Base-by-base conservation (phyloP, 345 rosid genomes). In the Bretschneidera sinensis region DNA sequence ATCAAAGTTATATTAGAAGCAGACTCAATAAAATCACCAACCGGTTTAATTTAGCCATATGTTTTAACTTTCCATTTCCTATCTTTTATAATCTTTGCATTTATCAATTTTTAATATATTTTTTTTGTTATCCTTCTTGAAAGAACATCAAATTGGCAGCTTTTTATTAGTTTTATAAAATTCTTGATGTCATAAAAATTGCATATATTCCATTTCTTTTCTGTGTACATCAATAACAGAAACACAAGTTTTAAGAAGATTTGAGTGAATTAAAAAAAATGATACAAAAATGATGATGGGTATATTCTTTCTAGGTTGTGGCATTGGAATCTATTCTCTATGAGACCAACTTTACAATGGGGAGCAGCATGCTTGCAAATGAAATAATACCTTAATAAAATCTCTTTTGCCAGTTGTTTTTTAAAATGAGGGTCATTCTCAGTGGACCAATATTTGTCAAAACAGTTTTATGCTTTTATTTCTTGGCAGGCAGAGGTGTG, bases 361-460 rank as follows among this genome's bases (percentile, higher is more conserved):
- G 66, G 64, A 74, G 47, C 1, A 61, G 64, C 74, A 71, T 65
- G 61, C 28, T 54, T 25, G 35, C 54, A 54, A 22, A 45, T 60
- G 54, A 48, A 62, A 67, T n/a, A n/a, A n/a, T 61, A 21, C 51
- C 75, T 71, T 50, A 74, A 64, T 4, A 48, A 23, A 59, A 63
- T 60, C 24, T 24, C 24, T 31, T 34, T 57, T 64, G 74, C 80
- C 78, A 54, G 66, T 68, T 70, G 73, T 71, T 45, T 43, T 69
- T 52, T 28, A 28, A 43, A n/a, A 55, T 21, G 75, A 65, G 57
- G 22, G 70, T 59, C 73, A 61, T 75, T 64, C 43, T 48, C 8
- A n/a, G 71, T 72, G 80, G 80, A 62, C 82, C 74, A 68, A 60
- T 62, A 70, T 66, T 68, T 66, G 43, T 75, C 62, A n/a, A 34